Evolutionary conservation across 148 eudicot genomes (phyloP), one percentile per base, ranked within the genome.

Genomic region (Cornus florida): DNA sequence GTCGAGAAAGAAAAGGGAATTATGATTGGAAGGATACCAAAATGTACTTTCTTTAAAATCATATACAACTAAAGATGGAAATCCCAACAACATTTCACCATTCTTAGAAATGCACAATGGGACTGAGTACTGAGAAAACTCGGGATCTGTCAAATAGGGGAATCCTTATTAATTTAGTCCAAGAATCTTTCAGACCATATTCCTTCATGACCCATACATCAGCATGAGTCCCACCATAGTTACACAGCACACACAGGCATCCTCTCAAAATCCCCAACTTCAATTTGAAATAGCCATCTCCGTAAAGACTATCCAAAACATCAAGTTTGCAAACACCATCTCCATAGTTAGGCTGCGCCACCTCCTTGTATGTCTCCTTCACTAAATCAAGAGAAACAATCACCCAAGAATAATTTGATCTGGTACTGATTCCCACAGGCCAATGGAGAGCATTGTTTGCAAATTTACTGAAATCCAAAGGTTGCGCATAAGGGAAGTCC

Each of bases 391-490:
- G 74, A 19, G 83, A 79, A 59, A 79, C 32, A 68, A 87, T 77
- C 46, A 22, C 8, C n/a, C 57, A 12, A 0, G 56, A 2, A 2
- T 24, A 53, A 67, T 70, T 46, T 0, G 69, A 23, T 1, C 8
- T 32, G 0, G 24, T n/a, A 2, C 19, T 48, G 20, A 65, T 74
- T 10, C 23, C 31, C 0, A 67, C 82, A 14, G 76, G 75, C 87
- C 89, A 87, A 79, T 87, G 85, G 71, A 87, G 83, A 39, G 76
- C 73, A 74, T 86, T 83, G 74, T 80, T 84, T 0, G 75, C 77
- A 71, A 32, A 60, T 70, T 41, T 65, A 56, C 82, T 85, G 3
- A 22, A 56, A 57, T 70, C 7, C 13, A 66, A 71, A 33, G 39
- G 68, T 74, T 17, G n/a, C 50, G 33, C 48, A n/a, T 0, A 3